Percentiles rank a stretch among this genome's conserved stretches.
Conservation (phyloP, 2,329 filamentous ascomycete genomes). For the Neofusicoccum parvum region DNA sequence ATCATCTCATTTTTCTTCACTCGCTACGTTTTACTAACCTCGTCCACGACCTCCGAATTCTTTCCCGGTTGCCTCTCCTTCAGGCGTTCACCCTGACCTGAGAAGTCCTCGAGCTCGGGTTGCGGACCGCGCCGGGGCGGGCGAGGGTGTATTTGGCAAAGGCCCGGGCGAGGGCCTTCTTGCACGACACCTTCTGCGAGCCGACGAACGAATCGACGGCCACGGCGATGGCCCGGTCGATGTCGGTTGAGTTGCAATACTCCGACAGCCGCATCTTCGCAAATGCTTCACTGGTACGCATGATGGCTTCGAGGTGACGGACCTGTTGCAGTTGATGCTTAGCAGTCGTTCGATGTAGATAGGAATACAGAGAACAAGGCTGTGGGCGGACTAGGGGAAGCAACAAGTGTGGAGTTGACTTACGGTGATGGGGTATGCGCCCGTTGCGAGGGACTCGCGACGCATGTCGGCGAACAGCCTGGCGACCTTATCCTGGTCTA, state of each 20-base stretch:
- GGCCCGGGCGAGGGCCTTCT: slow-evolving; percentile 89
- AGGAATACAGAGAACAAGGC: not conserved
- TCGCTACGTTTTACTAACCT: not conserved
- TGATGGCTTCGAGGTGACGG: slow-evolving; percentile 94
- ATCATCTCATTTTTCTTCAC: not conserved
- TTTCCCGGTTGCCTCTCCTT: not conserved
- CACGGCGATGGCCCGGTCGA: slow-evolving; percentile 95
- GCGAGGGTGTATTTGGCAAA: slow-evolving; percentile 84
- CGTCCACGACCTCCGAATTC: not conserved
- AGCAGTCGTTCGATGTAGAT: not conserved
- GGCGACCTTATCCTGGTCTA: slow-evolving; percentile 96
- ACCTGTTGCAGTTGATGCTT: slow-evolving; percentile 59
- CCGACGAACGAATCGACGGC: slow-evolving; percentile 95
- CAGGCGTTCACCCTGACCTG: slow-evolving; percentile 16
- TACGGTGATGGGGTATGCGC: slow-evolving; percentile 97
- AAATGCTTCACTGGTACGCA: slow-evolving; percentile 91
- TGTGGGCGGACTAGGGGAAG: not conserved
- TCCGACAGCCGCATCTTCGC: slow-evolving; percentile 98
- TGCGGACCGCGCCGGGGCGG: slow-evolving; percentile 45
- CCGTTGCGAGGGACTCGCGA: slow-evolving; percentile 86
- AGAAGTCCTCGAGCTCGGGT: slow-evolving; percentile 8
- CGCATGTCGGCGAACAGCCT: slow-evolving; percentile 96
- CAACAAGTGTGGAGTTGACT: slow-evolving; percentile 37
- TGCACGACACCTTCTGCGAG: slow-evolving; percentile 95
- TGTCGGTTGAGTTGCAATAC: slow-evolving; percentile 86